Evolutionary conservation across 306 rosid species (phyloP).

Genomic region (Cicer bijugum): DNA sequence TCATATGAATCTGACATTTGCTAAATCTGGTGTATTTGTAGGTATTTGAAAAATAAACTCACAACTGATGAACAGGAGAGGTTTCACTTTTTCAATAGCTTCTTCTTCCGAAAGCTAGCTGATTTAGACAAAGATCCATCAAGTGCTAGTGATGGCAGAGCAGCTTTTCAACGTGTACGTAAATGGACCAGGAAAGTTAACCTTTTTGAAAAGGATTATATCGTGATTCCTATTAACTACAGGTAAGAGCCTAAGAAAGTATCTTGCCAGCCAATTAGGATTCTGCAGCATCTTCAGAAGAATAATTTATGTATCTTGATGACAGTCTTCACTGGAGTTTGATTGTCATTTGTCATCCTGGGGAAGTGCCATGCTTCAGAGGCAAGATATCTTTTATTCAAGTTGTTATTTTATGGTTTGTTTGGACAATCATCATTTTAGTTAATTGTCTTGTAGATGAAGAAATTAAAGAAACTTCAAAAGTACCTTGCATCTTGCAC

Average conservation of each 20-base stretch:
- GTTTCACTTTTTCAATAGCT: conserved; percentile 76
- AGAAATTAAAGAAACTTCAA: conserved; percentile 51
- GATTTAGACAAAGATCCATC: conserved; percentile 72
- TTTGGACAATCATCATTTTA: conserved; percentile 27
- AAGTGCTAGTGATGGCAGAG: conserved; percentile 62
- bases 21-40: conserved; percentile 46
- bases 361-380: conserved; percentile 55
- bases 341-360: conserved; percentile 75
- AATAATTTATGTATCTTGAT: conserved; percentile 39
- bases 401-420: conserved; percentile 39
- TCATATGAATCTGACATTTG: conserved; percentile 27
- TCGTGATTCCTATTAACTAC: conserved; percentile 71
- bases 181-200: conserved; percentile 79
- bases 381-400: conserved; percentile 50
- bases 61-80: conserved; percentile 49
- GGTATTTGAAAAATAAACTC: conserved; percentile 65
- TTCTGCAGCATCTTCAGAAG: conserved; percentile 38
- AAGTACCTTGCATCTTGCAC: conserved; percentile 78
- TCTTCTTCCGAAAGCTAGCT: conserved; percentile 84
- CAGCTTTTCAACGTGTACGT: conserved; percentile 66
- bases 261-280: conserved; percentile 27
- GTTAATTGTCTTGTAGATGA: conserved; percentile 52
- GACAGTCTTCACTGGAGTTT: conserved; percentile 81
- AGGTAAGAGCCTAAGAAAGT: conserved; percentile 53
- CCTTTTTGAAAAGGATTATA: conserved; percentile 68